phyloP scores from a whole-genome alignment of 2,329 filamentous ascomycete species.

The Achaetomium macrosporum region DNA sequence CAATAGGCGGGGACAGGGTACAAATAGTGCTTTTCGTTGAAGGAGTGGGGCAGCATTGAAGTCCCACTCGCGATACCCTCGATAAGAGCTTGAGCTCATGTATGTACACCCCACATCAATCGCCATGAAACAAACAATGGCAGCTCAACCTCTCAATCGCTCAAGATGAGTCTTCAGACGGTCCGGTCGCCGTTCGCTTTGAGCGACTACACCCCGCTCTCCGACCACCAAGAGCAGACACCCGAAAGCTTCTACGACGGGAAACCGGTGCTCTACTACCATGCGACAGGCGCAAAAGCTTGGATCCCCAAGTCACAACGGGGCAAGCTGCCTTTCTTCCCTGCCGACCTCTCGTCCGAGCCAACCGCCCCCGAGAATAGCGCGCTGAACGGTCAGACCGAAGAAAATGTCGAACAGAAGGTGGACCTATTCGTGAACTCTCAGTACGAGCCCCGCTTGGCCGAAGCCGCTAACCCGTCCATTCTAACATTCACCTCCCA shows the following conservation, averaged over 20 bases:
- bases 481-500: slow-evolving; percentile 24
- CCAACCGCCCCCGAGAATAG: slow-evolving; percentile 31
- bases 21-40: too few species aligned
- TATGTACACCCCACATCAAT: slow-evolving; percentile 14
- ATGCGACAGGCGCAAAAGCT: slow-evolving; percentile 51
- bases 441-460: slow-evolving; percentile 37
- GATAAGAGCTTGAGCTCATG: slow-evolving; percentile 19
- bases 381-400: slow-evolving; percentile 32
- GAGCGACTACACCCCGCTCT: slow-evolving; percentile 57
- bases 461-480: slow-evolving; percentile 22
- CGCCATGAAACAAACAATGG: background rate
- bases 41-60: too few species aligned
- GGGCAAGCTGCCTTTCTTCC: slow-evolving; percentile 50
- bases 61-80: slow-evolving; percentile 14
- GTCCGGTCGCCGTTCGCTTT: slow-evolving; percentile 52
- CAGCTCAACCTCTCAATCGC: background rate
- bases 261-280: slow-evolving; percentile 65
- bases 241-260: slow-evolving; percentile 65
- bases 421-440: slow-evolving; percentile 56
- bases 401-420: slow-evolving; percentile 38
- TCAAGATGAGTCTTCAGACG: slow-evolving; percentile 44
- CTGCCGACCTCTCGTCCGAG: slow-evolving; percentile 32
- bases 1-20: too few species aligned
- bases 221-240: slow-evolving; percentile 66
- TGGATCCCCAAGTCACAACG: slow-evolving; percentile 51